Evolutionary conservation across 768 basidiomycete genomes (phyloP).

Genomic region (Rhodocollybia butyracea): DNA sequence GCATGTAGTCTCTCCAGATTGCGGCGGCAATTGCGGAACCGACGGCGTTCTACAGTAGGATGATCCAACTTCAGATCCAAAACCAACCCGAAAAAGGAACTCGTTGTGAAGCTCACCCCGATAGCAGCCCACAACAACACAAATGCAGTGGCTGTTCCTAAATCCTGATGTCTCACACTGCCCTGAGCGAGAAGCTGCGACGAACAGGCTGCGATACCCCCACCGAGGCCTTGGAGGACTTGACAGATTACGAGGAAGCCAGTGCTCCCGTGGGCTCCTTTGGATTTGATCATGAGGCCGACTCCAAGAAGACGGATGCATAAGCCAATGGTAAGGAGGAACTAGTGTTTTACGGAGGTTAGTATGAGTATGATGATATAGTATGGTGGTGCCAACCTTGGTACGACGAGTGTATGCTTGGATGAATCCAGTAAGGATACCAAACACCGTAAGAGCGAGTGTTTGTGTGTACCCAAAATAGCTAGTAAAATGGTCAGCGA

Average conservation of each 20-base stretch:
- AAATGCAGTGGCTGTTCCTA: constrained; percentile 45
- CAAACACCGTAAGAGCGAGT: constrained; percentile 44
- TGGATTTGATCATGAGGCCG: constrained; percentile 47
- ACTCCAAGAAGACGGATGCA: constrained; percentile 43
- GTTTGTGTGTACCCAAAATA: constrained; percentile 45
- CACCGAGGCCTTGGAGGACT: constrained; percentile 51
- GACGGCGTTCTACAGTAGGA: neutral
- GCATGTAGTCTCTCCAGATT: constrained; percentile 49
- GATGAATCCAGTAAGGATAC: constrained; percentile 40
- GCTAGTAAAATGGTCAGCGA: constrained; percentile 15
- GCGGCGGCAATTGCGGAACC: constrained; percentile 28
- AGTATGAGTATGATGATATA: neutral
- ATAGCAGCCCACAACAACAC: constrained; percentile 46
- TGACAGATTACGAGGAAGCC: constrained; percentile 44
- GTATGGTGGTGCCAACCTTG: constrained; percentile 28
- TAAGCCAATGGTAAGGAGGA: constrained; percentile 40
- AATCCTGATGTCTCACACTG: constrained; percentile 43
- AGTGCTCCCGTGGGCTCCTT: constrained; percentile 34
- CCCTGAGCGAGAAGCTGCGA: constrained; percentile 45
- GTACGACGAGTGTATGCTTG: constrained; percentile 37
- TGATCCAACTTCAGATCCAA: neutral
- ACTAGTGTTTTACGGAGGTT: constrained; percentile 8
- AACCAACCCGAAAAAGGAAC: constrained; percentile 15
- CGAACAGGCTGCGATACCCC: constrained; percentile 44
- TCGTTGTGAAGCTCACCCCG: constrained; percentile 24